Percentiles rank a stretch among this genome's conserved stretches.
phyloP scores from a whole-genome alignment of 2,329 filamentous ascomycete genomes.

The Lanzia echinophila region DNA sequence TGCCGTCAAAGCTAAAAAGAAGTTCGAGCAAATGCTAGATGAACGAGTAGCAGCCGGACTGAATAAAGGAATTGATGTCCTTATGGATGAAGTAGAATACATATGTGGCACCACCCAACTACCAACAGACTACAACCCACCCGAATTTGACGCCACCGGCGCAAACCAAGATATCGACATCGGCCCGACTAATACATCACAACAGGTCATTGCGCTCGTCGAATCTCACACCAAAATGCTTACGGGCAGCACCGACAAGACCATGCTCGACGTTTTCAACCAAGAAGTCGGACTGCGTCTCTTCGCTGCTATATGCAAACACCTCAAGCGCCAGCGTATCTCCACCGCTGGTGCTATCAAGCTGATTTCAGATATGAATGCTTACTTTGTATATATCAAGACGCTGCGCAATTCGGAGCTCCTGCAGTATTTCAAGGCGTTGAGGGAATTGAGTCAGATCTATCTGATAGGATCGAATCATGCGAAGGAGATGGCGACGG shows the following conservation, averaged over 20 bases:
- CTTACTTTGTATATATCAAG: constrained; percentile 80
- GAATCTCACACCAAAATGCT: constrained; percentile 89
- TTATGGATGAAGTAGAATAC: constrained; percentile 98
- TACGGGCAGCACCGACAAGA: constrained; percentile 91
- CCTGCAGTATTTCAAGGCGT: constrained; percentile 81
- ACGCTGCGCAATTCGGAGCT: constrained; percentile 78
- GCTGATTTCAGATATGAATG: constrained; percentile 93
- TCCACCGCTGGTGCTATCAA: constrained; percentile 84
- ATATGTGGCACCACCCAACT: constrained; percentile 82
- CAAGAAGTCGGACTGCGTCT: constrained; percentile 91
- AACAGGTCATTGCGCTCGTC: constrained; percentile 76
- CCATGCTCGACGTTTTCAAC: constrained; percentile 97
- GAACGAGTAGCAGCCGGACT: constrained; percentile 92
- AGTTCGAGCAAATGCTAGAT: constrained; percentile 97
- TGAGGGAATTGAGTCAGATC: constrained; percentile 89
- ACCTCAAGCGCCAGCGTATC: constrained; percentile 91
- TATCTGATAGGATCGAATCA: constrained; percentile 84
- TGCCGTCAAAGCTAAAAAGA: constrained; percentile 91
- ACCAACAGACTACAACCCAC: constrained; percentile 85
- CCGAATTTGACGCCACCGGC: constrained; percentile 25
- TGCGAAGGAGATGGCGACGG: constrained; percentile 88
- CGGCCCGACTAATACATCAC: constrained; percentile 73
- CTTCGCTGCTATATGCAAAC: constrained; percentile 90
- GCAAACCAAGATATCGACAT: constrained; percentile 42
- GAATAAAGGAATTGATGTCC: constrained; percentile 95